Conservation (phyloP, 345 rosid genomes). For the Eucalyptus cloeziana region DNA sequence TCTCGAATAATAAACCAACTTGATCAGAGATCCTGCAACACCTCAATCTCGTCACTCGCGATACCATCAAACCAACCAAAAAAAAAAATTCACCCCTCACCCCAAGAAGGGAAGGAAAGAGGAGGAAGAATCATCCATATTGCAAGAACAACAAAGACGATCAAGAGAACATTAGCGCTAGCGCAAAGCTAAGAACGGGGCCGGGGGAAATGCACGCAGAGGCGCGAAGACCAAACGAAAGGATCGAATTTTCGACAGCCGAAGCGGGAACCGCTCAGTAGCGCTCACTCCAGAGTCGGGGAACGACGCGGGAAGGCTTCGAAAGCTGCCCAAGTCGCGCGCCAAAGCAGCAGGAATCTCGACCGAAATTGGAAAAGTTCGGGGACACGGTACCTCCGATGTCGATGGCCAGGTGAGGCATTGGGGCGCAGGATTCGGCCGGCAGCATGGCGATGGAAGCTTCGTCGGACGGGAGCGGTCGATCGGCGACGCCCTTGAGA, state of each 20-base stretch:
- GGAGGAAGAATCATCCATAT: not conserved
- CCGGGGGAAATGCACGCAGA: not conserved
- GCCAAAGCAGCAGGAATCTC: not conserved
- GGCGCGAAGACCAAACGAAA: not conserved
- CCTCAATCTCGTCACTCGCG: not conserved
- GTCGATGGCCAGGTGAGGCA: conserved; percentile 76
- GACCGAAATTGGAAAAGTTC: not conserved
- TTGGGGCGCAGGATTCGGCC: conserved; percentile 12
- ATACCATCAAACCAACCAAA: not conserved
- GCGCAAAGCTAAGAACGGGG: not conserved
- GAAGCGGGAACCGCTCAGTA: not conserved
- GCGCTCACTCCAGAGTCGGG: not conserved
- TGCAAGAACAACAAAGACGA: not conserved
- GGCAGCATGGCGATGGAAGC: not conserved
- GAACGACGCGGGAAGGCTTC: not conserved
- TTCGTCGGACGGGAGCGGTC: not conserved
- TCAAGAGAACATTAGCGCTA: not conserved
- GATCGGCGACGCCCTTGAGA: not conserved
- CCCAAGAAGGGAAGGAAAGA: not conserved
- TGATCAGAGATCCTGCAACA: conserved; percentile 69
- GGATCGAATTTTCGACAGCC: not conserved
- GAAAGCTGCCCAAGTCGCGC: not conserved
- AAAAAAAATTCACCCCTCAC: not conserved
- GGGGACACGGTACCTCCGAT: conserved; percentile 53
- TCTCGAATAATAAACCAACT: conserved; percentile 68